Evolutionary conservation across 345 rosid species (phyloP), one percentile per base, ranked within the genome.

Genomic region (Barbarea vulgaris): DNA sequence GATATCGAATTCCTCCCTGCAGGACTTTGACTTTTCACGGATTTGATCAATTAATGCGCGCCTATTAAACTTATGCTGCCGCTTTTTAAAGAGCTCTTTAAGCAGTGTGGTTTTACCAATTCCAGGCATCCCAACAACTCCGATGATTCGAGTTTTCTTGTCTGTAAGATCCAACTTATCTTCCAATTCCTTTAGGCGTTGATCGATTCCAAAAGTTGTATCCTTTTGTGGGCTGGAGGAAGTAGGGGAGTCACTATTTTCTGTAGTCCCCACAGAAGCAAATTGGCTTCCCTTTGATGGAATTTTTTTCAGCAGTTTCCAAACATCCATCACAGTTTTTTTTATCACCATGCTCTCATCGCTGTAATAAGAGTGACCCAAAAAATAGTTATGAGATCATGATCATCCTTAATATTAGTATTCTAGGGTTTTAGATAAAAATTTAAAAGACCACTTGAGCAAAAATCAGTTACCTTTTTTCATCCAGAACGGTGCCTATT

Each of bases 61-160:
- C 4, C 4, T 25, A 1, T 6, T 6, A 25, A 25, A 25, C 28
- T 25, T 25, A 1, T 3, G 3, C 28, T 25, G 0, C 3, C 28
- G 3, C 9, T 7, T 4, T 1, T 36, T 36, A 11, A 36, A 10
- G 41, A 36, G 41, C 0, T 36, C 41, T 36, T 36, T 36, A 1
- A 36, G 59, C 19, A 21, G 31, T n/a, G 70, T 30, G 1, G 64
- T 62, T 53, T 73, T 64, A 14, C 77, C 77, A 63, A 73, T 64
- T 3, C 70, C 55, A 0, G 44, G 77, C 70, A 73, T 63, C 4
- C 77, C 77, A 13, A 63, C 70, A 27, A 64, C 77, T 41, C 77
- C 77, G 9, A 73, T 4, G 64, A 73, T 63, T 14, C 46, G 77
- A 53, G 77, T 73, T 53, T 39, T 11, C 14, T 36, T 36, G 41